Base-by-base conservation (phyloP, 2,329 filamentous ascomycete species). In the Bipolaris victoriae region DNA sequence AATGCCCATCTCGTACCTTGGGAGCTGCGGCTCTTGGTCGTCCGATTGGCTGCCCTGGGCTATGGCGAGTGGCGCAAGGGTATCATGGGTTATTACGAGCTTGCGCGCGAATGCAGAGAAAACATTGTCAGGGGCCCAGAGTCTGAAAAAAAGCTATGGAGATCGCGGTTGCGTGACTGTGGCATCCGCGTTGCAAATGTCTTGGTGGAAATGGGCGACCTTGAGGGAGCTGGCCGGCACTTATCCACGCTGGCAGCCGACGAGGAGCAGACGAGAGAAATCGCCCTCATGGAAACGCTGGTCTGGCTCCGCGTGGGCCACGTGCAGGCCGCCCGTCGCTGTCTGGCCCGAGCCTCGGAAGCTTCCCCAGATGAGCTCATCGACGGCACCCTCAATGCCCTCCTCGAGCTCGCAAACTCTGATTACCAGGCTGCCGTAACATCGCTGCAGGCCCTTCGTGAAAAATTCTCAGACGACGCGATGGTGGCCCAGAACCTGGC, bases 11-110 rank as follows among this genome's bases (percentile, higher is more conserved):
- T 96, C 0, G 90, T 94, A 0, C 94, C 94, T 0, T 99, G 95
- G 93, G 85, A 89, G 40, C 82, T 99, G 50, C 86, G 95, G 6
- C 84, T 97, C 2, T 82, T 98, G 15, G 88, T 89, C 6, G 90
- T 97, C 7, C 85, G 93, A 1, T 82, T 98, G 18, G 91, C 96
- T 65, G 91, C 91, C 0, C 84, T 97, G 44, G 92, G 91, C 1
- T 96, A 95, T 62, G 89, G 89, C 3, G 95, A 99, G 76, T 86
- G 88, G 48, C 84, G 94, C 4, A 84, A 93, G 60, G 90, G 91
- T 3, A 88, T 99, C 55, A 94, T 95, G 83, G 90, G 90, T 43
- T 91, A 96, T 73, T 96, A 97, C 72, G 92, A 97, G 61, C 83
- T 98, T 2, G 92, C 89, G 0, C 79, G 90, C 7, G 92, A 96